These are phyloP conservation scores for Russula brevipes DNA, from an alignment of 768 basidiomycete genomes.

Conservation along the genomic window DNA sequence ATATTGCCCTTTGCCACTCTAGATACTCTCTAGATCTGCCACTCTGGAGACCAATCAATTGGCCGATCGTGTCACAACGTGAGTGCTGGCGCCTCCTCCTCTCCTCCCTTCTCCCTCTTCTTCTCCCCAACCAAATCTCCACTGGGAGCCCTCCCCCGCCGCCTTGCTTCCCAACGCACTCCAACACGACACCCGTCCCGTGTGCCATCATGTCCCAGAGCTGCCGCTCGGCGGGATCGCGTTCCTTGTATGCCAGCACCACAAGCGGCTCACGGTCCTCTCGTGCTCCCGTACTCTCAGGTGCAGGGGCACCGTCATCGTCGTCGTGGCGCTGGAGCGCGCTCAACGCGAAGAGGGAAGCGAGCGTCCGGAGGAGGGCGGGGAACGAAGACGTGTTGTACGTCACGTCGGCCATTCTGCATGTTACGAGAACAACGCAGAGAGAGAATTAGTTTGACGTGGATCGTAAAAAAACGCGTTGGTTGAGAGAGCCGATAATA, in stretches of 20 bases:
- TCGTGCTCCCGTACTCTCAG: neutral
- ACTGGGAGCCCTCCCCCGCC: constrained; percentile 63
- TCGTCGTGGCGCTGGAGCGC: neutral
- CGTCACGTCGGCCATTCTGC: constrained; percentile 87
- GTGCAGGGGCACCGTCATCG: neutral
- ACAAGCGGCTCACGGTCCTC: constrained; percentile 41
- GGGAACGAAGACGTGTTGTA: constrained; percentile 88
- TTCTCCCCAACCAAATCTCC: constrained; percentile 62
- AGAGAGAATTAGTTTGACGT: neutral
- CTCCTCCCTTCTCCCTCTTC: neutral
- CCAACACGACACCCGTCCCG: constrained; percentile 51
- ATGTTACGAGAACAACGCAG: too few relatives aligned
- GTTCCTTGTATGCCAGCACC: constrained; percentile 81
- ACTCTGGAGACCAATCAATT: too few relatives aligned
- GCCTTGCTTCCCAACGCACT: constrained; percentile 44
- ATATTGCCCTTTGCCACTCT: too few relatives aligned
- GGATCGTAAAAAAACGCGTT: neutral
- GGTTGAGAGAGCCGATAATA: too few relatives aligned
- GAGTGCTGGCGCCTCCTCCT: neutral
- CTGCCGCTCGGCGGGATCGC: constrained; percentile 67
- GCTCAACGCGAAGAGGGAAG: constrained; percentile 38
- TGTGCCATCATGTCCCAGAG: constrained; percentile 59
- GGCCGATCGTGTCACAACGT: too few relatives aligned
- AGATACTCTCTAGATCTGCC: too few relatives aligned
- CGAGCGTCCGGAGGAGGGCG: constrained; percentile 64